These are phyloP conservation scores for Phytophthora fragariae DNA, from an alignment of 352 stramenopile species.

Conservation along the genomic window DNA sequence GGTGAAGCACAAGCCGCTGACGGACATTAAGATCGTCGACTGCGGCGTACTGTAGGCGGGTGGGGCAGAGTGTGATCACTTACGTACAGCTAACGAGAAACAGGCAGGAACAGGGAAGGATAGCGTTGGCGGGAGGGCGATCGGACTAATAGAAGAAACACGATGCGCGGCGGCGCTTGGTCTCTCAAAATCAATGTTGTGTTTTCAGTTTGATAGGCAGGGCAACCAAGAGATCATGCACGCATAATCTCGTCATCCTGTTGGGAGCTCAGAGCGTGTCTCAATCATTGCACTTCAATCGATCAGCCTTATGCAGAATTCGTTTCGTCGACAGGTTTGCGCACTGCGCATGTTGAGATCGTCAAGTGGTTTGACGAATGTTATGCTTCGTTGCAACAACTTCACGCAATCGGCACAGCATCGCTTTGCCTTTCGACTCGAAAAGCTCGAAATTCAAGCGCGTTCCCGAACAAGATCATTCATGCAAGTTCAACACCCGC, in stretches of 20 bases:
- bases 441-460: too few species aligned
- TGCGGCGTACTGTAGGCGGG: slow-evolving; percentile 77
- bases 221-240: not conserved
- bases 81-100: slow-evolving; percentile 21
- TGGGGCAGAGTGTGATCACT: slow-evolving; percentile 9
- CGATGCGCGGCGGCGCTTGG: slow-evolving; percentile 29
- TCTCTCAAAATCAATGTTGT: too few species aligned
- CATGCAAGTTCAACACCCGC: not conserved
- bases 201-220: not conserved
- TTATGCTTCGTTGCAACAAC: too few species aligned
- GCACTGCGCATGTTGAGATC: too few species aligned
- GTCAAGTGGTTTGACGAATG: too few species aligned
- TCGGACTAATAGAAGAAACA: slow-evolving; percentile 54
- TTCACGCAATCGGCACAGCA: too few species aligned
- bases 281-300: too few species aligned
- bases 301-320: too few species aligned
- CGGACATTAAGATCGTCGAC: slow-evolving; percentile 80
- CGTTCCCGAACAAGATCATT: too few species aligned
- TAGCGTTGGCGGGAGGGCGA: slow-evolving; percentile 7
- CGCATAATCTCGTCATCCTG: not conserved
- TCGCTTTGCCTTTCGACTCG: too few species aligned
- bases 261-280: too few species aligned
- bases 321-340: too few species aligned
- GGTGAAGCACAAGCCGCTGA: slow-evolving; percentile 85
- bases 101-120: slow-evolving; percentile 30